phyloP scores from a whole-genome alignment of 192 early-diverging fungal species.

The Dissophora ornata region DNA sequence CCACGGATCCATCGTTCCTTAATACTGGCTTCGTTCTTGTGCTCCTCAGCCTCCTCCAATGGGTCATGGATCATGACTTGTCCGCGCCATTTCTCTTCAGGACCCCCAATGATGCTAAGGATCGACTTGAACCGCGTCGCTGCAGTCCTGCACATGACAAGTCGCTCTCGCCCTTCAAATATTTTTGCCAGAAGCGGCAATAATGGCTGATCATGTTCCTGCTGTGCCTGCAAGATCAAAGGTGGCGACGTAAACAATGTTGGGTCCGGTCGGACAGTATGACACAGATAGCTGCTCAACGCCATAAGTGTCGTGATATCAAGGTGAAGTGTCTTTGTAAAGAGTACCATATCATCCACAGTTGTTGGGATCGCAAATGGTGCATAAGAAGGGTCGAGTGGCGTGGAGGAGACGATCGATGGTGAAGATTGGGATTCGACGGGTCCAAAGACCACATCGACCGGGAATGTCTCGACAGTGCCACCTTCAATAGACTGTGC shows the following conservation, averaged over 20 bases:
- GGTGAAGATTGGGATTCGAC: background rate
- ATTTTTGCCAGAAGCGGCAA: constrained; percentile 50
- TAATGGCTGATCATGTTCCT: constrained; percentile 49
- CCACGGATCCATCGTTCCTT: constrained; percentile 34
- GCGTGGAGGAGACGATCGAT: background rate
- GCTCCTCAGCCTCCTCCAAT: background rate
- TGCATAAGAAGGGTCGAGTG: constrained; percentile 13
- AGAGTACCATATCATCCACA: constrained; percentile 39
- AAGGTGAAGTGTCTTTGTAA: constrained; percentile 56
- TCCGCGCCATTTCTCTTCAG: constrained; percentile 54
- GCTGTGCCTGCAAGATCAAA: constrained; percentile 54
- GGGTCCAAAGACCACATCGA: constrained; percentile 21
- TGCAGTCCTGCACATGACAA: constrained; percentile 55
- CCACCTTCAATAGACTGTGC: constrained; percentile 22
- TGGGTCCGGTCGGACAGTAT: constrained; percentile 42
- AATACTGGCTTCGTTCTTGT: constrained; percentile 10
- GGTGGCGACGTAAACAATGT: constrained; percentile 47
- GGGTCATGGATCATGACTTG: constrained; percentile 43
- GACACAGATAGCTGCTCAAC: constrained; percentile 56
- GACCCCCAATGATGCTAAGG: constrained; percentile 55
- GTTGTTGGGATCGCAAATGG: constrained; percentile 28
- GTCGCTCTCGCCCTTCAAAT: constrained; percentile 43
- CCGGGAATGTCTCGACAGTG: constrained; percentile 11
- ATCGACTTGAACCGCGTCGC: constrained; percentile 53
- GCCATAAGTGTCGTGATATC: constrained; percentile 63